These are phyloP conservation scores for Volutella citrinella DNA, from an alignment of 2,329 filamentous ascomycete species.

Conservation along the genomic window DNA sequence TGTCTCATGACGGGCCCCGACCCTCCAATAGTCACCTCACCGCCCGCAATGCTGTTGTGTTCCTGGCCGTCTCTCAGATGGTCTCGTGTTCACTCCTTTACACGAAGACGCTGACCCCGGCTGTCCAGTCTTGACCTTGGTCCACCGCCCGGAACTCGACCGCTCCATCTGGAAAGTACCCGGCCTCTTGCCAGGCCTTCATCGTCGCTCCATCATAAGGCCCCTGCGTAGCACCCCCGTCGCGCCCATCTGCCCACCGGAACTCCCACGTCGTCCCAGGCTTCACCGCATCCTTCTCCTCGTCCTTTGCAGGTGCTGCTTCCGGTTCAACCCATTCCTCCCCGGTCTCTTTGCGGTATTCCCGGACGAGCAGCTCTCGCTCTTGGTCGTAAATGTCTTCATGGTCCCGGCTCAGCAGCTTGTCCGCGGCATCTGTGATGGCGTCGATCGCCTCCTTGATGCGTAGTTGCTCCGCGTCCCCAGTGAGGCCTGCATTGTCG, in stretches of 20 bases:
- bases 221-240: slow-evolving; percentile 75
- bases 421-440: slow-evolving; percentile 88
- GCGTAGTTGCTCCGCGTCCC: slow-evolving; percentile 66
- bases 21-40: slow-evolving; percentile 9
- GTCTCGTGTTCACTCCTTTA: slow-evolving; percentile 36
- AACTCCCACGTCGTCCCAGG: slow-evolving; percentile 69
- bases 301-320: slow-evolving; percentile 28
- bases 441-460: slow-evolving; percentile 73
- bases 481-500: slow-evolving; percentile 42
- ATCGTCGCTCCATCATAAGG: slow-evolving; percentile 84
- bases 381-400: slow-evolving; percentile 91
- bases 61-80: slow-evolving; percentile 11
- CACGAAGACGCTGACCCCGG: slow-evolving; percentile 46
- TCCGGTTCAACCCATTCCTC: slow-evolving; percentile 71
- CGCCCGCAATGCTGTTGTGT: slow-evolving; percentile 11
- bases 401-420: slow-evolving; percentile 76
- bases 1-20: slow-evolving; percentile 10
- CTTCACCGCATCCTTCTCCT: slow-evolving; percentile 17
- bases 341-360: slow-evolving; percentile 81
- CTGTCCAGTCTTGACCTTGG: slow-evolving; percentile 52
- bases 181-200: slow-evolving; percentile 86
- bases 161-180: slow-evolving; percentile 76
- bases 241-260: slow-evolving; percentile 84
- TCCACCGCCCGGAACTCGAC: slow-evolving; percentile 71
- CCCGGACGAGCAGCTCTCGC: slow-evolving; percentile 76